Conservation (phyloP, 1,139 yeast species). For the Komagataea norvegica region DNA sequence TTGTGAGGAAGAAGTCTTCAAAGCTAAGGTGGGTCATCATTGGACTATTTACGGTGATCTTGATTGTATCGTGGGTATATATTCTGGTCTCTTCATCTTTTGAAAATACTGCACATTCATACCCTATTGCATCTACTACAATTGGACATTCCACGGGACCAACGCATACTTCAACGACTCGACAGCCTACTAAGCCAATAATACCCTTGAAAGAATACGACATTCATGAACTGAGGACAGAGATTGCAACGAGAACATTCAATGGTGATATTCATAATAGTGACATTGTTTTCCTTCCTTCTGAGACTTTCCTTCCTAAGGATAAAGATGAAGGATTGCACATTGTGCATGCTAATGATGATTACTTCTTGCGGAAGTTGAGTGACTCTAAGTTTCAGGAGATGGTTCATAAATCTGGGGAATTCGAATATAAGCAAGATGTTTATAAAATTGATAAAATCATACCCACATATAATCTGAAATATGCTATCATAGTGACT, state of each 20-base stretch:
- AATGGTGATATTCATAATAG: slow-evolving; percentile 4
- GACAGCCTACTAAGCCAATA: slow-evolving; percentile 1
- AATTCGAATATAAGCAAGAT: slow-evolving; percentile 25
- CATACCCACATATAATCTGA: slow-evolving; percentile 27
- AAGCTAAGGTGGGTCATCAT: slow-evolving; percentile 1
- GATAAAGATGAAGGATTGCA: slow-evolving; percentile 34
- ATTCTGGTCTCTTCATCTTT: slow-evolving; percentile 3
- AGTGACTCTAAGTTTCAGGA: slow-evolving; percentile 26
- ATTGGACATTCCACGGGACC: background rate
- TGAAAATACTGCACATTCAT: too few species aligned
- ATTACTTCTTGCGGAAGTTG: slow-evolving; percentile 20
- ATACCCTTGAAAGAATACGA: slow-evolving; percentile 11
- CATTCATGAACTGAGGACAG: slow-evolving; percentile 14
- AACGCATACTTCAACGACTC: background rate
- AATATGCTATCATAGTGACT: slow-evolving; percentile 29
- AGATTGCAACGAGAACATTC: slow-evolving; percentile 10
- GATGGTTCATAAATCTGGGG: slow-evolving; percentile 17
- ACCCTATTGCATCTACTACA: too few species aligned
- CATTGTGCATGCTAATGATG: slow-evolving; percentile 14
- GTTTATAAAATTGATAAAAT: slow-evolving; percentile 23
- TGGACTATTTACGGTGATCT: background rate
- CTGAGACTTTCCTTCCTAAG: slow-evolving; percentile 14
- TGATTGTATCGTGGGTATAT: slow-evolving; percentile 8
- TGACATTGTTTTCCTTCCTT: slow-evolving; percentile 26
- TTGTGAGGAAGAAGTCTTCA: slow-evolving; percentile 1